Conservation (phyloP, 2,329 filamentous ascomycete species). For the Dothiorella sarmentorum region DNA sequence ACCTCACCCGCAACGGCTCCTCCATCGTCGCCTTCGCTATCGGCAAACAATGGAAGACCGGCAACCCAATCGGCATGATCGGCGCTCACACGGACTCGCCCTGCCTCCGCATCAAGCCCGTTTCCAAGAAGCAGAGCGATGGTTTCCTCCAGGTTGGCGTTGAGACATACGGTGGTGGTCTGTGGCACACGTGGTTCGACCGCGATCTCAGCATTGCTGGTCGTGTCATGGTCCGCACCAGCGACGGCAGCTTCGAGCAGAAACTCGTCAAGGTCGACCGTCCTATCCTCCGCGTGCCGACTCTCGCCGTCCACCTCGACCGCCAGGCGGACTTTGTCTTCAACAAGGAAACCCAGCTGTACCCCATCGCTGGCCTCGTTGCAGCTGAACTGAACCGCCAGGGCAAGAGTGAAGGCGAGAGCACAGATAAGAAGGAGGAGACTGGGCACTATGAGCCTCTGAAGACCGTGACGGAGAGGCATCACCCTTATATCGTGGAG, state of each 20-base stretch:
- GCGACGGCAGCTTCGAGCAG: slow-evolving; percentile 71
- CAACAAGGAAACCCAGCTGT: slow-evolving; percentile 95
- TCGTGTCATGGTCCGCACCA: slow-evolving; percentile 74
- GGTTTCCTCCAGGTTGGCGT: slow-evolving; percentile 94
- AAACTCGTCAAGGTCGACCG: slow-evolving; percentile 87
- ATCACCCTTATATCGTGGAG: slow-evolving; percentile 83
- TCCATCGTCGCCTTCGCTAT: slow-evolving; percentile 92
- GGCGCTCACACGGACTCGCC: slow-evolving; percentile 96
- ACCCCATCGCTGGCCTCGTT: slow-evolving; percentile 86
- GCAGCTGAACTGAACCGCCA: slow-evolving; percentile 83
- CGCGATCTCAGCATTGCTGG: slow-evolving; percentile 89
- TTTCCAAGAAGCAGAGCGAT: slow-evolving; percentile 80
- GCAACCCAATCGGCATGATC: slow-evolving; percentile 87
- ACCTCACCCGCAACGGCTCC: slow-evolving; percentile 87
- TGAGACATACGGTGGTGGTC: slow-evolving; percentile 92
- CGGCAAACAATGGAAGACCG: slow-evolving; percentile 84
- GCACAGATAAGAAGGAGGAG: slow-evolving; percentile 39
- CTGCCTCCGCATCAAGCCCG: slow-evolving; percentile 86
- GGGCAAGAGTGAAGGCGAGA: slow-evolving; percentile 51
- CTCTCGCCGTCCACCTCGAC: slow-evolving; percentile 89
- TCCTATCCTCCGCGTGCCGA: slow-evolving; percentile 88
- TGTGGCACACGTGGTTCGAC: slow-evolving; percentile 99
- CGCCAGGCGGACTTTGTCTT: slow-evolving; percentile 82
- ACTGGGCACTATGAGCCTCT: slow-evolving; percentile 64
- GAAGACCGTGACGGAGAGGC: slow-evolving; percentile 72